Percentiles rank a stretch among this genome's conserved stretches.
Evolutionary conservation across 2,329 filamentous ascomycete species (phyloP).

Genomic region (Stagonosporopsis rhizophila): DNA sequence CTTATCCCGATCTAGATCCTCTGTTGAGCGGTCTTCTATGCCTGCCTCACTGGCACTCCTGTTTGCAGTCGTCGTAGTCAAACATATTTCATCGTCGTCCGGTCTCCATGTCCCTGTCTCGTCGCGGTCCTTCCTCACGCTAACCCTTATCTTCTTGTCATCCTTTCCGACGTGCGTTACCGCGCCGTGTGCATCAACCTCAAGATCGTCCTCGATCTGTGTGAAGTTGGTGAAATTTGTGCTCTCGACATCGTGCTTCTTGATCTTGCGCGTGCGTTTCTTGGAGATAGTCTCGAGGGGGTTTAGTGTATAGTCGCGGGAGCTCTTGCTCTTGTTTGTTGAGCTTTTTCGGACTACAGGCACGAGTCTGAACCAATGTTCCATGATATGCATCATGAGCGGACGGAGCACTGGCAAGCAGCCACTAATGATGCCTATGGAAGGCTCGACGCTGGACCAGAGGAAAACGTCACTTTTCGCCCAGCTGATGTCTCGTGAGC

Average conservation of each 20-base stretch:
- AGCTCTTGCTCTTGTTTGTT: slow-evolving; percentile 2
- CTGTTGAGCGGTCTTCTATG: slow-evolving; percentile 8
- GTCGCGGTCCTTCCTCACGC: slow-evolving; percentile 8
- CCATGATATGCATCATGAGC: background rate
- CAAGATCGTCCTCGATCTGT: slow-evolving; percentile 12
- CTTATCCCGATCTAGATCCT: slow-evolving; percentile 9
- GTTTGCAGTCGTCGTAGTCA: slow-evolving; percentile 27
- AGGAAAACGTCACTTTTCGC: background rate
- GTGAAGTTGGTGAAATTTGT: slow-evolving; percentile 11
- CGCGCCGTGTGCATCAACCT: slow-evolving; percentile 6
- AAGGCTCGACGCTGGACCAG: background rate
- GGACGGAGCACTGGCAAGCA: background rate
- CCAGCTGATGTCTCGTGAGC: background rate
- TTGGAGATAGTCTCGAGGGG: slow-evolving; percentile 31
- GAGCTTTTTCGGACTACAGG: background rate
- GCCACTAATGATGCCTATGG: background rate
- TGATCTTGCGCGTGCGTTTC: slow-evolving; percentile 30
- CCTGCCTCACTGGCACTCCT: slow-evolving; percentile 15
- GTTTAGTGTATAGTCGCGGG: slow-evolving; percentile 4
- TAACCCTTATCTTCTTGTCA: slow-evolving; percentile 3
- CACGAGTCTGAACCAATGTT: background rate
- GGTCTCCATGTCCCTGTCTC: slow-evolving; percentile 21
- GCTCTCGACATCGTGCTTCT: slow-evolving; percentile 21
- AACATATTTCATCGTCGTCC: slow-evolving; percentile 31
- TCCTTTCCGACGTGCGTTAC: background rate